Evolutionary conservation across 441 rosid genomes (phyloP), one percentile per base, ranked within the genome.

Genomic region (Syzygium malaccense): DNA sequence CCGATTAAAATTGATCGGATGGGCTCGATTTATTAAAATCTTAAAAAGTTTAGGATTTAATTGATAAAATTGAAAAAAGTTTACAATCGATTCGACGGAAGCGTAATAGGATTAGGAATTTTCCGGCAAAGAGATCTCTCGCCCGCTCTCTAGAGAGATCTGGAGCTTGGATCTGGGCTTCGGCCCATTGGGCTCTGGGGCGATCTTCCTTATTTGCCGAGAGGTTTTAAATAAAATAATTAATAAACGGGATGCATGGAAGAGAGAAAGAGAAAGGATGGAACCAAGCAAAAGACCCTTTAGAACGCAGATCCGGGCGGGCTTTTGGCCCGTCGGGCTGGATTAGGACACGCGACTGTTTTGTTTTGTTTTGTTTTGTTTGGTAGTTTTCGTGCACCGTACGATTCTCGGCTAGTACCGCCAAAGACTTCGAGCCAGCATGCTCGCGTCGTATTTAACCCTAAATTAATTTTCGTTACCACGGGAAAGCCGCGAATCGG

Each of bases 381-480:
- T 0, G 2, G 14, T 33, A 33, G 20, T 19, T 71, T 10, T 33
- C 8, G 45, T 19, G 14, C 13, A 4, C 20, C 48, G 0, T 37
- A 6, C 8, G 0, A 33, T 19, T 9, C 19, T 19, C 26, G 48
- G 48, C 14, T 33, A 19, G 2, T 17, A 19, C 75, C 2, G 2
- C 41, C 6, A 2, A 17, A 32, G 8, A 32, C 30, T 20, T 64
- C 4, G 30, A 64, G 33, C 18, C 8, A 1, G 15, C 14, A n/a
- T n/a, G 7, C 2, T 7, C 2, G 0, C 0, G 1, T n/a, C 5
- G 2, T 7, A 3, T 62, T 62, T 62, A 3, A 3, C 5, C 19
- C n/a, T 7, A n/a, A 62, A n/a, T n/a, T n/a, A 15, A 62, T 62
- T n/a, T n/a, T n/a, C 30, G 10, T n/a, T 14, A 7, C 2, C 3